Percentiles rank a stretch among this genome's conserved stretches.
phyloP scores from a whole-genome alignment of 192 early-diverging fungal species.

The Powellomyces hirtus region DNA sequence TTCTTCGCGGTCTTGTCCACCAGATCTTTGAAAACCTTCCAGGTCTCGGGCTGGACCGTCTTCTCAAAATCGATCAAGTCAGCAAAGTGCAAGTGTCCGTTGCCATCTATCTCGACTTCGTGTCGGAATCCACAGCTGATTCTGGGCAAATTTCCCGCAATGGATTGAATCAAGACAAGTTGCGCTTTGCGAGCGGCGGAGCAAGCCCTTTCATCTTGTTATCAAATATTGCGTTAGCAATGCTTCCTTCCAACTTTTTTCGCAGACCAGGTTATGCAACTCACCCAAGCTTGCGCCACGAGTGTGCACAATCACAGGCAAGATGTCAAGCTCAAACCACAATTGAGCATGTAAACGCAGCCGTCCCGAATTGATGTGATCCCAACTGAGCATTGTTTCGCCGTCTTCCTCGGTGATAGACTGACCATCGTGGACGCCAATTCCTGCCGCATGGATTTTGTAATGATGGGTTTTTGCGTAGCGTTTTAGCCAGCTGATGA shows the following conservation, averaged over 20 bases:
- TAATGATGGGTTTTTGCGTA: conserved; percentile 61
- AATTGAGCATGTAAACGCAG: conserved; percentile 27
- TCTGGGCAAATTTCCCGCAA: conserved; percentile 72
- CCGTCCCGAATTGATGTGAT: not conserved
- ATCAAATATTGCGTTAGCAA: conserved; percentile 2
- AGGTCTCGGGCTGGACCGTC: conserved; percentile 64
- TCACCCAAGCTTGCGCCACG: conserved; percentile 42
- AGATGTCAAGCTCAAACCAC: conserved; percentile 67
- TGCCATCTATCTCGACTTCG: conserved; percentile 73
- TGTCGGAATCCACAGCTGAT: conserved; percentile 58
- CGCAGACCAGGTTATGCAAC: too few relatives aligned
- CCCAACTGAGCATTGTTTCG: not conserved
- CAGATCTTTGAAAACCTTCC: conserved; percentile 62
- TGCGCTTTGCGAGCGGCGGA: conserved; percentile 71
- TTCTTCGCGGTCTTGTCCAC: conserved; percentile 34
- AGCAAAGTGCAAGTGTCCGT: conserved; percentile 57
- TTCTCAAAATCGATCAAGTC: conserved; percentile 63
- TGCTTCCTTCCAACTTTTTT: too few relatives aligned
- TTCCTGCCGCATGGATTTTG: conserved; percentile 68
- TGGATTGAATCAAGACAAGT: conserved; percentile 68
- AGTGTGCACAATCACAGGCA: conserved; percentile 70
- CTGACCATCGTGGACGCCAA: conserved; percentile 47
- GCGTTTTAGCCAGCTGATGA: conserved; percentile 51
- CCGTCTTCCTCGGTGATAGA: conserved; percentile 26
- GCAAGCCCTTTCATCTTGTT: conserved; percentile 62